These are phyloP conservation scores for Marasmius sp. DNA, from an alignment of 1,284 basidiomycete genomes.

Conservation along the genomic window DNA sequence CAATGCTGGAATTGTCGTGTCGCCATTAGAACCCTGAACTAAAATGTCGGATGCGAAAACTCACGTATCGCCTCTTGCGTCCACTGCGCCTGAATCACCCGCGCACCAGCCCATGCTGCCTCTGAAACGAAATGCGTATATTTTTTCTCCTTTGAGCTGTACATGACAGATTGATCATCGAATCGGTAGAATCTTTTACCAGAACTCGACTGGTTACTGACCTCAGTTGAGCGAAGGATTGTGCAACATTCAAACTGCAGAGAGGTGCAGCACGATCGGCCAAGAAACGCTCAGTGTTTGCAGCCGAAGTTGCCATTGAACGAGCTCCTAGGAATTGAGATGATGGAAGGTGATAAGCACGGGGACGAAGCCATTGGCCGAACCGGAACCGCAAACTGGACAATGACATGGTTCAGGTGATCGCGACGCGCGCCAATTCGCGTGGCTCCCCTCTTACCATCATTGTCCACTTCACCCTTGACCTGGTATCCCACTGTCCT, in stretches of 20 bases:
- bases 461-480: too few relatives aligned
- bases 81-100: constrained; percentile 83
- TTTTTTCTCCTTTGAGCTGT: constrained; percentile 69
- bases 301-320: constrained; percentile 10
- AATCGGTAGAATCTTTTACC: not conserved
- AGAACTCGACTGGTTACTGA: constrained; percentile 10
- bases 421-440: not conserved
- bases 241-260: constrained; percentile 64
- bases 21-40: not conserved
- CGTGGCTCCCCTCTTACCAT: too few relatives aligned
- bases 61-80: constrained; percentile 50
- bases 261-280: constrained; percentile 70
- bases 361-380: not conserved
- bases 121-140: constrained; percentile 70
- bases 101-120: constrained; percentile 79
- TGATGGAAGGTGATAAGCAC: not conserved
- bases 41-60: not conserved
- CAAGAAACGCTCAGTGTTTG: constrained; percentile 53
- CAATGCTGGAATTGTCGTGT: constrained; percentile 40
- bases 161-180: not conserved
- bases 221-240: constrained; percentile 70
- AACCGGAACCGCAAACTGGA: not conserved
- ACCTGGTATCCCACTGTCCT: too few relatives aligned
- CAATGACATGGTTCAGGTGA: not conserved
- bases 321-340: not conserved